These are phyloP conservation scores for Fusarium sp. DNA, from an alignment of 2,329 filamentous ascomycete species.

Conservation along the genomic window DNA sequence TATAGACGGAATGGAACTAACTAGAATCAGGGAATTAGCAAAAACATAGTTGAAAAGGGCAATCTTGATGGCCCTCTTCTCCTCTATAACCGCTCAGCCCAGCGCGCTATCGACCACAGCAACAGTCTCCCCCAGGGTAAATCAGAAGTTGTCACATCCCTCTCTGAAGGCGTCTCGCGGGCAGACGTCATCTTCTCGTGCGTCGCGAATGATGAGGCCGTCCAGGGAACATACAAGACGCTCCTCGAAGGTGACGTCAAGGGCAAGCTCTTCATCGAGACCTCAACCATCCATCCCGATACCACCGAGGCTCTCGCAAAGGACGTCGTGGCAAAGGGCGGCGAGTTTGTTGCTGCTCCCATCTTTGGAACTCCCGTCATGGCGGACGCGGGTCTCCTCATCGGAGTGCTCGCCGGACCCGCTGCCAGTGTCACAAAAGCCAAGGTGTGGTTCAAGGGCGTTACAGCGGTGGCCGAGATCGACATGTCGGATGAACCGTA, in stretches of 20 bases:
- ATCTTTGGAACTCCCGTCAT: constrained; percentile 80
- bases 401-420: constrained; percentile 80
- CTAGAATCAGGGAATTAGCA: constrained; percentile 77
- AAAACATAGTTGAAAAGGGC: constrained; percentile 85
- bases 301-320: constrained; percentile 76
- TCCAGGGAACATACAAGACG: constrained; percentile 70
- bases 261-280: constrained; percentile 86
- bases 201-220: constrained; percentile 81
- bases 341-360: constrained; percentile 77
- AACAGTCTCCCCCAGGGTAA: constrained; percentile 70
- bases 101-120: constrained; percentile 74
- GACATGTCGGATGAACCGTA: constrained; percentile 78
- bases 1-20: not conserved
- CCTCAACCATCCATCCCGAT: constrained; percentile 88
- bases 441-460: constrained; percentile 77
- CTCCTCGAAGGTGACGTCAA: constrained; percentile 67
- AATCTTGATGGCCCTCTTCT: constrained; percentile 77
- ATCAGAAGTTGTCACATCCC: constrained; percentile 71
- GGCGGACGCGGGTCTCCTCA: constrained; percentile 77
- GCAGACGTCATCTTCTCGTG: constrained; percentile 88
- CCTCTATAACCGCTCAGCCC: constrained; percentile 82
- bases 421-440: constrained; percentile 70
- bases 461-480: constrained; percentile 76
- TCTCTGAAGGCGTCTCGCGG: constrained; percentile 73
- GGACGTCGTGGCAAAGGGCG: constrained; percentile 68